These are phyloP conservation scores for Neurospora discreta DNA, from an alignment of 495 filamentous ascomycete species.

Conservation along the genomic window DNA sequence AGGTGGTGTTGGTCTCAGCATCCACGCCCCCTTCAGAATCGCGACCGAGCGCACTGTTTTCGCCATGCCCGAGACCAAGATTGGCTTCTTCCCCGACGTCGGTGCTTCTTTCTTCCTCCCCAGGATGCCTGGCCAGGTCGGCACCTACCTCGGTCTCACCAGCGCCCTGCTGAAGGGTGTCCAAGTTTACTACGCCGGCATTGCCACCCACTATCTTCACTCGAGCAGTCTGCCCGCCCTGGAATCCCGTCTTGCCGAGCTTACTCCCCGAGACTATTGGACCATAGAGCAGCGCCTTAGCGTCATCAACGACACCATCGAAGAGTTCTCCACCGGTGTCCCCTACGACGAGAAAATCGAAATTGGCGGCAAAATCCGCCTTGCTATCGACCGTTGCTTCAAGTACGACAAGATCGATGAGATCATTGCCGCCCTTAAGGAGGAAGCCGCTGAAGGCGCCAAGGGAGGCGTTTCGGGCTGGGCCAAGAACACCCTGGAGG, in stretches of 20 bases:
- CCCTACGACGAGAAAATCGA: slow-evolving; percentile 56
- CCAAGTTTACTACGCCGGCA: slow-evolving; percentile 70
- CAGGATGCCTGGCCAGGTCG: slow-evolving; percentile 68
- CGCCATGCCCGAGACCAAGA: slow-evolving; percentile 96
- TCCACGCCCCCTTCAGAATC: slow-evolving; percentile 92
- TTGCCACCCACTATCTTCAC: slow-evolving; percentile 92
- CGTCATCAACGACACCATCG: slow-evolving; percentile 76
- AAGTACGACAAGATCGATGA: slow-evolving; percentile 49
- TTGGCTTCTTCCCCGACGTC: slow-evolving; percentile 97
- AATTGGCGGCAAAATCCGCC: slow-evolving; percentile 52
- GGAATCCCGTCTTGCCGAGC: slow-evolving; percentile 75
- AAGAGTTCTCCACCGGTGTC: slow-evolving; percentile 78
- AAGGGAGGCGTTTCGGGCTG: slow-evolving; percentile 43
- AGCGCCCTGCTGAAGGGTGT: slow-evolving; percentile 69
- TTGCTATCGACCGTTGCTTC: slow-evolving; percentile 81
- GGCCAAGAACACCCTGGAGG: slow-evolving; percentile 63
- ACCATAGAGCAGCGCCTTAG: slow-evolving; percentile 46
- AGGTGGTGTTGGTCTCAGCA: slow-evolving; percentile 84
- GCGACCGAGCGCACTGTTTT: slow-evolving; percentile 92
- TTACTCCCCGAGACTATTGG: slow-evolving; percentile 71
- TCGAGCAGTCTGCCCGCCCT: slow-evolving; percentile 70
- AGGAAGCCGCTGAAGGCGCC: slow-evolving; percentile 47
- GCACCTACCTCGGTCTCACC: slow-evolving; percentile 87
- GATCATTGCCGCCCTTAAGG: slow-evolving; percentile 52
- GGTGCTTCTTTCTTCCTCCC: slow-evolving; percentile 93